These are phyloP conservation scores for Pythium dissimile DNA, from an alignment of 352 stramenopile species.

Conservation along the genomic window DNA sequence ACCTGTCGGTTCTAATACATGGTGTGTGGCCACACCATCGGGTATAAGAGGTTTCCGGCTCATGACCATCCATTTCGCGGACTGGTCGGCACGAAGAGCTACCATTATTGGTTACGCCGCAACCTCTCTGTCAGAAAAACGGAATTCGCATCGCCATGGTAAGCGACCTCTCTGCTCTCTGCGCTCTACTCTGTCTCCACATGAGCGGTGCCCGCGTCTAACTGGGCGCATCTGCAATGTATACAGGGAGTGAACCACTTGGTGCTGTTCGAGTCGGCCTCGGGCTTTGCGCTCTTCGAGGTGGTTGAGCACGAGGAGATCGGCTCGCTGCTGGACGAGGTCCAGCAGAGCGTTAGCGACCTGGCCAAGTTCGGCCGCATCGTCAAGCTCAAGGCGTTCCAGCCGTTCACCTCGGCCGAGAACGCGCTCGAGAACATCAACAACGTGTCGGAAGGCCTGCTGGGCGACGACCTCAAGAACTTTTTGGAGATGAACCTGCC, in stretches of 20 bases:
- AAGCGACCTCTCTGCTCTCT: background rate
- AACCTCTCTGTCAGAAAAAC: too few relatives aligned
- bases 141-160: slow-evolving; percentile 3
- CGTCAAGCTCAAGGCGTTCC: slow-evolving; percentile 99
- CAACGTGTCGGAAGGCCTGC: slow-evolving; percentile 94
- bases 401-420: slow-evolving; percentile 98
- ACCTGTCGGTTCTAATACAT: background rate
- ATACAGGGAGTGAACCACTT: slow-evolving; percentile 68
- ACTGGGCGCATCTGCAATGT: background rate
- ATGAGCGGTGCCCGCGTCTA: background rate
- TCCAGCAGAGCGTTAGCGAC: slow-evolving; percentile 93
- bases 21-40: slow-evolving; percentile 8
- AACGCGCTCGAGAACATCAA: slow-evolving; percentile 99
- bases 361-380: slow-evolving; percentile 94
- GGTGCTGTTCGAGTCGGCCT: slow-evolving; percentile 97
- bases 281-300: slow-evolving; percentile 98
- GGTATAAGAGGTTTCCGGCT: slow-evolving; percentile 25
- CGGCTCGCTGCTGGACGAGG: slow-evolving; percentile 76
- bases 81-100: slow-evolving; percentile 15
- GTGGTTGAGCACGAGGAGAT: slow-evolving; percentile 98
- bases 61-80: slow-evolving; percentile 25
- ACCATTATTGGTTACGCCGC: too few relatives aligned
- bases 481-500: slow-evolving; percentile 99
- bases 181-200: background rate
- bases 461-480: slow-evolving; percentile 94